Evolutionary conservation across 2,329 filamentous ascomycete genomes (phyloP), one percentile per base, ranked within the genome.

Genomic region (Paecilomyces sp.): DNA sequence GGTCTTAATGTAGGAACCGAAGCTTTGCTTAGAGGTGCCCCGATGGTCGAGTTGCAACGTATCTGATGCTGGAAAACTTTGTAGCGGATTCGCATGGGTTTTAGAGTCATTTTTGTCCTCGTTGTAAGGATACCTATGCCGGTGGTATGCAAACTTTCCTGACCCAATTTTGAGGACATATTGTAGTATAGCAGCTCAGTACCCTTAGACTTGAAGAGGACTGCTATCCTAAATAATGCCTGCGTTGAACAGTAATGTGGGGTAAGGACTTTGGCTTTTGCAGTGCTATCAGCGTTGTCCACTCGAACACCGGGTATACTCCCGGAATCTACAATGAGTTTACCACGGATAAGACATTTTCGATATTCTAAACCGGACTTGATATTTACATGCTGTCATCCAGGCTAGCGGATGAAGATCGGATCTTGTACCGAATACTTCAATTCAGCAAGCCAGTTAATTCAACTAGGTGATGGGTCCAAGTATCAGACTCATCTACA

Each of bases 1-100:
- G 65, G 63, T 3, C 61, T 34, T 18, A 18, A 47, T 47, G 36
- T n/a, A 18, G 36, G 6, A 18, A n/a, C n/a, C 4, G 36, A n/a
- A 8, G 15, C 15, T 47, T 47, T 47, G 4, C n/a, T 15, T 4
- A 47, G 15, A 47, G 13, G 18, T 47, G 15, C 3, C 2, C 36
- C 15, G 8, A 47, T 18, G 7, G 36, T 47, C 4, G 36, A 47
- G 7, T 47, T 47, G n/a, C n/a, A 18, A n/a, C 36, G 36, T 18
- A 47, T n/a, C 15, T 47, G 36, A 15, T 47, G 15, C 18, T 47
- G 36, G 1, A 47, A 1, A 15, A 47, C 8, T 18, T 5, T 47
- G 13, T n/a, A 47, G 36, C 7, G 18, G 18, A 15, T 18, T 18
- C 15, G 36, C 7, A 15, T 18, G 7, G 15, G 36, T 47, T 18